Conservation (phyloP, 2,329 filamentous ascomycete genomes). For the Shiraia sp. region DNA sequence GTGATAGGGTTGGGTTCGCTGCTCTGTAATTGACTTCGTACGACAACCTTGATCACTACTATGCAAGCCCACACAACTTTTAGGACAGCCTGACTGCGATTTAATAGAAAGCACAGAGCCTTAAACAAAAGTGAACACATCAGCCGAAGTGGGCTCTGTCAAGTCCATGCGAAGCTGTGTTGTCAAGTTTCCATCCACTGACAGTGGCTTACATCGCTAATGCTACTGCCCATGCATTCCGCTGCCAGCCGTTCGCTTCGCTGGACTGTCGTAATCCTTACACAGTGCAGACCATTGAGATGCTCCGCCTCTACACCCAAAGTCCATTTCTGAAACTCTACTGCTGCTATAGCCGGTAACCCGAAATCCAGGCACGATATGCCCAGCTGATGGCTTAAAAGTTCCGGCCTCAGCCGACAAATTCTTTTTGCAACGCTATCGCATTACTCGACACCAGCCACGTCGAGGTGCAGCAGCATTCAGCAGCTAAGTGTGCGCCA, state of each 20-base stretch:
- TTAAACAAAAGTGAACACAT: constrained; percentile 4
- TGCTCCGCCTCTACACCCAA: constrained; percentile 13
- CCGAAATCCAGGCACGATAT: constrained; percentile 12
- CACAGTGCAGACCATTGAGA: constrained; percentile 21
- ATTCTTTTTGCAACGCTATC: no score
- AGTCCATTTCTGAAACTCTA: constrained; percentile 13
- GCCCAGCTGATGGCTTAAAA: constrained; percentile 12
- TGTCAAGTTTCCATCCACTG: constrained; percentile 8
- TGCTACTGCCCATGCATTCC: constrained; percentile 9
- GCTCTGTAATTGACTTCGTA: no score
- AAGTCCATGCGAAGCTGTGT: no score
- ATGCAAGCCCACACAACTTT: constrained; percentile 3
- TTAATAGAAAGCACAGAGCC: constrained; percentile 13
- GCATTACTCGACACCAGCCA: no score
- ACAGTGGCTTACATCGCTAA: constrained; percentile 1
- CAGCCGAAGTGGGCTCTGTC: no score
- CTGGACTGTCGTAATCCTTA: no score
- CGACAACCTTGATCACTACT: no score
- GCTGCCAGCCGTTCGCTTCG: constrained; percentile 12
- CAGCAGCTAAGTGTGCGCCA: no score
- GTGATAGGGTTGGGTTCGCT: no score
- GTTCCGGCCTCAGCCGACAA: no score
- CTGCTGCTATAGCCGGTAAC: constrained; percentile 7
- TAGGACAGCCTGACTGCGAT: background rate
- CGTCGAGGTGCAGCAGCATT: no score